Percentiles rank a stretch among this genome's conserved stretches.
Conservation (phyloP, 768 basidiomycete genomes). For the Termitomyces sp. region DNA sequence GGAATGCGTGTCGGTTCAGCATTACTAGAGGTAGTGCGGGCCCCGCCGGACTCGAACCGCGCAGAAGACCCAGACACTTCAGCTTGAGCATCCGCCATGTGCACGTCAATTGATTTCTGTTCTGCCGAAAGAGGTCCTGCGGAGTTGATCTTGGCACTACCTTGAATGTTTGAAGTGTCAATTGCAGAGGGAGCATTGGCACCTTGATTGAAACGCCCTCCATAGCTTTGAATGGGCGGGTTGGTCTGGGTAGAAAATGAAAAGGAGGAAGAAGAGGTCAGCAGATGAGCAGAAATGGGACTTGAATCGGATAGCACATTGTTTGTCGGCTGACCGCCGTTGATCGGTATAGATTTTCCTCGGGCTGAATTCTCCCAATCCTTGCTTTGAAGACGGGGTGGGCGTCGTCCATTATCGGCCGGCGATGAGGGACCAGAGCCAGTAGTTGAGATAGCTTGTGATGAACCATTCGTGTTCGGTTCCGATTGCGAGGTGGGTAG, state of each 20-base stretch:
- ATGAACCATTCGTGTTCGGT: conserved; percentile 19
- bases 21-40: conserved; percentile 7
- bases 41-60: conserved; percentile 9
- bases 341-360: conserved; percentile 16
- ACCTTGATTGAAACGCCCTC: conserved; percentile 18
- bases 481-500: conserved; percentile 20
- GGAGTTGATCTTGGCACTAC: conserved; percentile 14
- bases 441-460: conserved; percentile 26
- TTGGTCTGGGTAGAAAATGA: conserved; percentile 12
- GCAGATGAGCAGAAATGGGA: conserved; percentile 6
- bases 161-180: conserved; percentile 22
- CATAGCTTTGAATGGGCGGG: conserved; percentile 15
- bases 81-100: conserved; percentile 10
- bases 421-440: conserved; percentile 16
- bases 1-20: conserved; percentile 10
- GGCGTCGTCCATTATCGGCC: conserved; percentile 17
- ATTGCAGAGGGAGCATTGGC: conserved; percentile 10
- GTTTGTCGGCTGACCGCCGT: conserved; percentile 18
- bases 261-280: conserved; percentile 14
- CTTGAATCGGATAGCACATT: conserved; percentile 26
- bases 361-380: conserved; percentile 18
- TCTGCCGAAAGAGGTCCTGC: conserved; percentile 11
- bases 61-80: conserved; percentile 8
- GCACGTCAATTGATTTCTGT: conserved; percentile 9
- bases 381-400: conserved; percentile 22